A percentile compares a stretch with the other conserved stretches of the same genome.
These are phyloP conservation scores for Chrysochromulina parva DNA, from an alignment of 78 protist species.

Conservation along the genomic window DNA sequence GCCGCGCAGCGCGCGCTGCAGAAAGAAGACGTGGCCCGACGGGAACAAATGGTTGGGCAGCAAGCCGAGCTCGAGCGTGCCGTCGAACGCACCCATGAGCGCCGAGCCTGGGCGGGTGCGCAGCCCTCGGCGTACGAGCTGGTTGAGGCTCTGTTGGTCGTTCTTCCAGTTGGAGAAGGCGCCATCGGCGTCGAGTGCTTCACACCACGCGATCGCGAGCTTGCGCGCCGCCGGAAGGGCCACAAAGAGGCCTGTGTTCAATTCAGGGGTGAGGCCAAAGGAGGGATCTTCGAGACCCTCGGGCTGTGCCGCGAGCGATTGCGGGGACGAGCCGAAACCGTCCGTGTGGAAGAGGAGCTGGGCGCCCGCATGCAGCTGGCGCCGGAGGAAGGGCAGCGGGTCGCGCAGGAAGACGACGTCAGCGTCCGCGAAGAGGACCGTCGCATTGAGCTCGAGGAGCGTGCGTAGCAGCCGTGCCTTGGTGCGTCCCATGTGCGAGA, in stretches of 20 bases:
- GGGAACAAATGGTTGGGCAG: constrained; percentile 1
- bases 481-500: constrained; percentile 2
- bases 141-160: neutral
- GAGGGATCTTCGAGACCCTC: neutral
- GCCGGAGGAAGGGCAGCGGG: neutral
- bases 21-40: neutral
- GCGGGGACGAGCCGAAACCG: neutral
- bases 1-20: neutral
- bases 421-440: neutral
- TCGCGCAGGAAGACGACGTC: neutral
- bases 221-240: neutral
- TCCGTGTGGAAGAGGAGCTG: constrained; percentile 4
- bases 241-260: neutral
- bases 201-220: neutral
- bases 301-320: neutral
- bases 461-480: neutral
- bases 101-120: neutral
- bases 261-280: neutral
- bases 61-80: neutral
- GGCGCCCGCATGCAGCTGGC: neutral
- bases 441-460: neutral
- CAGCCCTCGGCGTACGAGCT: neutral
- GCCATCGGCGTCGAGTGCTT: neutral
- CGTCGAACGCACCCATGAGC: neutral
- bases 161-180: neutral